Base-by-base conservation (phyloP, 2,329 filamentous ascomycete species). In the Arthrobotrys iridis region DNA sequence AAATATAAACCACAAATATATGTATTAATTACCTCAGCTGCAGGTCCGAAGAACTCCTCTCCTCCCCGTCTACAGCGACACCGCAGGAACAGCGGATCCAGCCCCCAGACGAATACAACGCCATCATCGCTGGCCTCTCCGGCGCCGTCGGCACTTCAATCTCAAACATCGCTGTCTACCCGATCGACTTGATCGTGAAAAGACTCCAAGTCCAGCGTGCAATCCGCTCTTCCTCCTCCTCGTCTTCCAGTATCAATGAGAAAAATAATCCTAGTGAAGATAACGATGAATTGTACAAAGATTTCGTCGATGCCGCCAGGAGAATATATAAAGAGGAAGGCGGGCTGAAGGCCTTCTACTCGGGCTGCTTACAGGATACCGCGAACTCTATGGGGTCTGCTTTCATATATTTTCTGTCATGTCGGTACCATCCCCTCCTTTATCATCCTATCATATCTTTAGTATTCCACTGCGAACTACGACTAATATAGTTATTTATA, bases 161-260 rank as follows among this genome's bases (percentile, higher is more conserved):
- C 73, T 91, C 93, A 8, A 94, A 93, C 79, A 85, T 93, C 50
- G 83, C 89, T 64, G 89, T 92, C 4, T 96, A 96, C 81, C 93
- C 93, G 1, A 86, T 96, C 68, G 91, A 92, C 79, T 87, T 96
- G 45, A 88, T 95, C 77, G 90, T 93, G 65, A 93, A 93, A 24
- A 88, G 93, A 26, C 86, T 96, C 50, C 93, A 96, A 82, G 90
- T 92, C 2, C 92, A 95, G 83, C 86, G 86, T 41, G 70, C 87
- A 87, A 64, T 72, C 13, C 46, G 20, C 24, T n/a, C n/a, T n/a
- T n/a, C n/a, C n/a, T n/a, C n/a, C n/a, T n/a, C n/a, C n/a, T n/a
- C n/a, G n/a, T n/a, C n/a, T n/a, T n/a, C n/a, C 2, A 75, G 46
- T 18, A 24, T 15, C 26, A 20, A 58, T 22, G 8, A 41, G 13